These are phyloP conservation scores for Albizia julibrissin DNA, from an alignment of 306 rosid genomes.

Conservation along the genomic window DNA sequence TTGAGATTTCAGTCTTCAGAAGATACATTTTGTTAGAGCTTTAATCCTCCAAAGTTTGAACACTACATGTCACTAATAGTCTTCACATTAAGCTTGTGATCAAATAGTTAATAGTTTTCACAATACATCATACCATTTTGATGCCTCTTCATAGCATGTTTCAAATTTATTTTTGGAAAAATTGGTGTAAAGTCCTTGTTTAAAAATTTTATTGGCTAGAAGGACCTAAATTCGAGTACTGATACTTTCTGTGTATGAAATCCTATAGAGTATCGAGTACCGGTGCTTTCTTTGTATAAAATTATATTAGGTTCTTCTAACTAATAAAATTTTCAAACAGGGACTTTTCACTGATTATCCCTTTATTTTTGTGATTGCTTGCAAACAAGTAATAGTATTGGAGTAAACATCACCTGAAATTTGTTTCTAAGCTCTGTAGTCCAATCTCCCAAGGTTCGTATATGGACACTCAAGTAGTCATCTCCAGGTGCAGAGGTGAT, in stretches of 20 bases:
- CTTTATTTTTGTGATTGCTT: not conserved
- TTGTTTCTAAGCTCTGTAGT: conserved; percentile 67
- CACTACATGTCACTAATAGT: not conserved
- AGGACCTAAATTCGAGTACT: too few species aligned
- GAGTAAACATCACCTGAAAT: conserved; percentile 59
- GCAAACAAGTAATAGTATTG: not conserved
- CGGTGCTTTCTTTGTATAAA: too few species aligned
- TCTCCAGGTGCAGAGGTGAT: conserved; percentile 98
- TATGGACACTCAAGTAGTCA: conserved; percentile 85
- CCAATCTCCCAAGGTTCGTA: conserved; percentile 86
- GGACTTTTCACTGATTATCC: too few species aligned
- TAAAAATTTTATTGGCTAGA: too few species aligned
- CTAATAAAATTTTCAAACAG: too few species aligned
- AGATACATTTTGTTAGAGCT: not conserved
- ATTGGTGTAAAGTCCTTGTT: too few species aligned
- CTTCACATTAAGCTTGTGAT: not conserved
- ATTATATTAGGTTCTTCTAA: too few species aligned
- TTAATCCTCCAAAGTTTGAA: not conserved
- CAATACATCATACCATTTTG: not conserved
- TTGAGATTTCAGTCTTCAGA: not conserved
- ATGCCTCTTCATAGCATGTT: not conserved
- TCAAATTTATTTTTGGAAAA: not conserved
- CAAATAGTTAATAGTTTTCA: not conserved
- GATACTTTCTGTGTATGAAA: too few species aligned
- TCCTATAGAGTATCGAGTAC: too few species aligned